Evolutionary conservation across 1,284 basidiomycete genomes (phyloP).

Genomic region (Ceratobasidium sp.): DNA sequence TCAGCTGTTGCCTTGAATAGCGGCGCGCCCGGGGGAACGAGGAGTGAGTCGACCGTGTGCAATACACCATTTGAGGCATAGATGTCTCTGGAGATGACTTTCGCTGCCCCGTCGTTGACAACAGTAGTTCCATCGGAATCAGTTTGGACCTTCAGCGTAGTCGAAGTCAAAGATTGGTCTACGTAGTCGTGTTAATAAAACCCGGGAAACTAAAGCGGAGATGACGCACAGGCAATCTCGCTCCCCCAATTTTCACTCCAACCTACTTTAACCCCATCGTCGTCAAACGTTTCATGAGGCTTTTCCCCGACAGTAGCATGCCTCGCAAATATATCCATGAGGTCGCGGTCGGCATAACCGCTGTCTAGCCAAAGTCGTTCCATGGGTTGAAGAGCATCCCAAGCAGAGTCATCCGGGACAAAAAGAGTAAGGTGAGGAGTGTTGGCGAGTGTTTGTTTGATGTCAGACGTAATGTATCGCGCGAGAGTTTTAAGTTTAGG

Average conservation of each 20-base stretch:
- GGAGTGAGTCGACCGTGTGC: conserved; percentile 87
- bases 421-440: conserved; percentile 89
- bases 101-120: conserved; percentile 35
- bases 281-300: conserved; percentile 61
- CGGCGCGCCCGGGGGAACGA: conserved; percentile 77
- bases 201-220: neutral
- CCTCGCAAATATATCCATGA: conserved; percentile 81
- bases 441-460: conserved; percentile 68
- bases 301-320: conserved; percentile 70
- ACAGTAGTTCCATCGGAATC: conserved; percentile 26
- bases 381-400: conserved; percentile 71
- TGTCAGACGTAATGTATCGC: conserved; percentile 71
- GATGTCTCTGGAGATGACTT: conserved; percentile 77
- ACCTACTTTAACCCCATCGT: conserved; percentile 46
- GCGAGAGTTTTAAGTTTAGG: conserved; percentile 77
- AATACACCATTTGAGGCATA: conserved; percentile 96
- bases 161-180: conserved; percentile 34
- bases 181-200: conserved; percentile 1
- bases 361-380: conserved; percentile 90
- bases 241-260: conserved; percentile 50
- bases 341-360: conserved; percentile 83
- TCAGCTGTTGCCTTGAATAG: conserved; percentile 86
- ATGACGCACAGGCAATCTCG: conserved; percentile 41
- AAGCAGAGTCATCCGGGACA: conserved; percentile 87
- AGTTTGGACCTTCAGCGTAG: conserved; percentile 15